Base-by-base conservation (phyloP, 2,329 filamentous ascomycete genomes). In the Mariannaea sp. region DNA sequence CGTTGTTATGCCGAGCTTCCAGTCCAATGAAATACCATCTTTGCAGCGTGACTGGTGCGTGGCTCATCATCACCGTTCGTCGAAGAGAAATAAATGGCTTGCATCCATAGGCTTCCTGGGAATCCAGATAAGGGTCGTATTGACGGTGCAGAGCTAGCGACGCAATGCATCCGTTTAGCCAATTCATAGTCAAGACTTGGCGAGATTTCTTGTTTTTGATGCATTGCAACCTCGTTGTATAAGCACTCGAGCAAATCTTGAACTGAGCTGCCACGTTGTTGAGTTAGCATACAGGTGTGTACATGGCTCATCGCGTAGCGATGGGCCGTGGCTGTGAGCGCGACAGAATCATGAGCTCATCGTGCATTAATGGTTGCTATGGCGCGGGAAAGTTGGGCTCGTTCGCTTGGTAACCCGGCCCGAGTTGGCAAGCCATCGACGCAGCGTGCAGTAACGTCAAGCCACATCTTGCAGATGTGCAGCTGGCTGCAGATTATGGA, bases 331-430 rank as follows among this genome's bases (percentile, higher is more conserved):
- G 17, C 17, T 12, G 10, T 24, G 9, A 24, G 8, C 4, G 4
- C 32, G 20, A 39, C 35, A 27, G 39, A 19, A 33, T 33, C 33
- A 38, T 47, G 35, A 33, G 43, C 17, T 22, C 32, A 44, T 45
- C 19, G 35, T 32, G 17, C 17, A n/a, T 45, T 19, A 27, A 14
- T 9, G 24, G 32, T 26, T 14, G 19, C 24, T n/a, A 30, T 27
- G 26, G 33, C 20, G 39, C 43, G 13, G 44, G 24, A 46, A 30
- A 22, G 44, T 43, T 43, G 29, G 24, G 44, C 36, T 40, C 24
- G 43, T 41, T 24, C 32, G 38, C 43, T 48, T 48, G 49, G 45
- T 39, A 48, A 44, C 39, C 35, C 12, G 8, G 16, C 32, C 10
- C 36, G 5, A 39, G 36, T 49, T 33, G 36, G 26, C 27, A 33